phyloP scores from a whole-genome alignment of 2,329 filamentous ascomycete genomes.

The Celoporthe dispersa region DNA sequence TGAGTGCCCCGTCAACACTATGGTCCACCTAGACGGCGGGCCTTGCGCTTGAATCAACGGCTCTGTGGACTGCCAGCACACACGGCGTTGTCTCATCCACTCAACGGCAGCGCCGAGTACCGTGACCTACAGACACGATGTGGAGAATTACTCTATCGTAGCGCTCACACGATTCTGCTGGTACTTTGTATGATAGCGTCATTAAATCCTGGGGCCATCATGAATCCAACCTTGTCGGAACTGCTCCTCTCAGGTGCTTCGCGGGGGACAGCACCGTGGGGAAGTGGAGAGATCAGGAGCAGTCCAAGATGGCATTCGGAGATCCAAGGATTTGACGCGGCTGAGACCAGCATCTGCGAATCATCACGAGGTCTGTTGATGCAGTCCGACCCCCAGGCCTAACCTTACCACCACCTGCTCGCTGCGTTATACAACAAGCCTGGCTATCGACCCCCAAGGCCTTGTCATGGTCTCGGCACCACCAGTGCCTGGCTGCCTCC shows the following conservation, averaged over 20 bases:
- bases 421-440: neutral
- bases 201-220: constrained; percentile 9
- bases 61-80: constrained; percentile 5
- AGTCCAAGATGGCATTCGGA: constrained; percentile 21
- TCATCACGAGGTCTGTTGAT: constrained; percentile 4
- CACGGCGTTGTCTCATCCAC: neutral
- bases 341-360: constrained; percentile 9
- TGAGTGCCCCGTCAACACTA: constrained; percentile 13
- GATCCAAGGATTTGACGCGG: constrained; percentile 9
- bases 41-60: constrained; percentile 7
- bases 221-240: constrained; percentile 13
- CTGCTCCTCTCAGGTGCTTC: constrained; percentile 4
- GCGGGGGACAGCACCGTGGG: constrained; percentile 5
- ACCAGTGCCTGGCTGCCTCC: neutral
- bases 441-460: neutral
- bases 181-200: neutral
- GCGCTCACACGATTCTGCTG: neutral
- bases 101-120: neutral
- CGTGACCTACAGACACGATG: neutral
- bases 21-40: constrained; percentile 9
- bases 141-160: neutral
- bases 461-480: neutral
- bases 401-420: neutral
- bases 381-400: neutral
- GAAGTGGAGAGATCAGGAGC: constrained; percentile 20